phyloP scores from a whole-genome alignment of 2,329 filamentous ascomycete species.

The Apiospora pterosperma region DNA sequence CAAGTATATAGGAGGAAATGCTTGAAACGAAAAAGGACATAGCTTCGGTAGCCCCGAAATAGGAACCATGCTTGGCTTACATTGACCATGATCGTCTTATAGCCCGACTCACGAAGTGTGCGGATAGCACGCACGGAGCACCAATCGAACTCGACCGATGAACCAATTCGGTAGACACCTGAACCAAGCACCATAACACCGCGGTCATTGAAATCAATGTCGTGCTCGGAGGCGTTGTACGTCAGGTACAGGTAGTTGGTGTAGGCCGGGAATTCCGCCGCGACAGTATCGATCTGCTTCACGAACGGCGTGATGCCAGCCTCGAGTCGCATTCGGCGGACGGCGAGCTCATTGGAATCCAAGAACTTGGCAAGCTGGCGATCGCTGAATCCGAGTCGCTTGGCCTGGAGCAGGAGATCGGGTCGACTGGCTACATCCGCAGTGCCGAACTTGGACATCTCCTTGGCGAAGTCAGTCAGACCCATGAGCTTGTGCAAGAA shows the following conservation, averaged over 20 bases:
- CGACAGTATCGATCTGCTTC: constrained; percentile 98
- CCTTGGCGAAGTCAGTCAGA: constrained; percentile 82
- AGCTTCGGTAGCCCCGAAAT: too few species aligned
- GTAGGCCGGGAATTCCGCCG: constrained; percentile 88
- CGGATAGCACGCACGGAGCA: constrained; percentile 93
- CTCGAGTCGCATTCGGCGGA: constrained; percentile 81
- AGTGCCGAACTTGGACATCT: constrained; percentile 64
- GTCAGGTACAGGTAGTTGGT: constrained; percentile 98
- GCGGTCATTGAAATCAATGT: constrained; percentile 80
- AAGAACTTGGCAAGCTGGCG: constrained; percentile 91
- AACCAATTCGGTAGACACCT: constrained; percentile 95
- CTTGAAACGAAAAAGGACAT: too few species aligned
- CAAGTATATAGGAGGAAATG: not conserved
- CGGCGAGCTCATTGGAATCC: constrained; percentile 89
- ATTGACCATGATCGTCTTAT: constrained; percentile 84
- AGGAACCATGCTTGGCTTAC: too few species aligned
- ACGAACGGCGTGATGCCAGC: constrained; percentile 83
- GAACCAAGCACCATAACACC: constrained; percentile 96
- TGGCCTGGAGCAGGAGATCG: constrained; percentile 74
- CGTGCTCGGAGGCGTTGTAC: constrained; percentile 86
- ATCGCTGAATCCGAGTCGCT: constrained; percentile 92
- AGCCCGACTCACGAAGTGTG: constrained; percentile 76
- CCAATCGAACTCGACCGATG: constrained; percentile 98
- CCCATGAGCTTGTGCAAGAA: constrained; percentile 91
- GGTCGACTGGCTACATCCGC: constrained; percentile 62